Conservation (phyloP, 129 eudicot species). For the Escallonia herrerae region DNA sequence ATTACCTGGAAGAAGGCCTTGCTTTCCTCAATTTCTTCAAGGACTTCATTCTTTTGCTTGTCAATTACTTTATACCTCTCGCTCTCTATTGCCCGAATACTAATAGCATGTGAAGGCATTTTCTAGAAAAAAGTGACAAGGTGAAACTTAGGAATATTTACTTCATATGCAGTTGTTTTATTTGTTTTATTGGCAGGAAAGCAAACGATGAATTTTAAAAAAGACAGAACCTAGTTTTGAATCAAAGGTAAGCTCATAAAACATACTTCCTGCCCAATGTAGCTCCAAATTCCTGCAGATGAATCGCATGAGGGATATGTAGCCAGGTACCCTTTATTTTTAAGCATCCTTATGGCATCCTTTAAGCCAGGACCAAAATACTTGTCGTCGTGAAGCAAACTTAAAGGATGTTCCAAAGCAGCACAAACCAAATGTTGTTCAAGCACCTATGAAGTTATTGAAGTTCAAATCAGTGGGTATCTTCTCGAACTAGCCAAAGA, state of each 20-base stretch:
- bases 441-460: constrained; percentile 50
- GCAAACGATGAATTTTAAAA: background rate
- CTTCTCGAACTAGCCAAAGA: background rate
- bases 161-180: background rate
- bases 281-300: constrained; percentile 60
- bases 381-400: constrained; percentile 64
- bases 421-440: constrained; percentile 82
- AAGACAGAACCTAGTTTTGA: background rate
- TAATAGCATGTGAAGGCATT: constrained; percentile 56
- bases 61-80: constrained; percentile 76
- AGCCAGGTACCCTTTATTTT: constrained; percentile 53
- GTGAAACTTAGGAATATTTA: background rate
- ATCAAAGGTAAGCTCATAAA: background rate
- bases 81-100: constrained; percentile 78
- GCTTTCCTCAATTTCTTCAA: constrained; percentile 97
- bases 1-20: constrained; percentile 95
- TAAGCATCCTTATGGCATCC: constrained; percentile 41
- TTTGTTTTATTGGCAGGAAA: too few relatives aligned
- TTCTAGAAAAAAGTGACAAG: constrained; percentile 33
- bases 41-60: constrained; percentile 50
- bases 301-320: constrained; percentile 41
- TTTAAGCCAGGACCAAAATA: constrained; percentile 68
- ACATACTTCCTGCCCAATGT: constrained; percentile 86
- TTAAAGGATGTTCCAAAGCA: constrained; percentile 86
- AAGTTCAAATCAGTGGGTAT: constrained; percentile 10